A percentile compares a stretch with the other conserved stretches of the same genome.
Conservation (phyloP, 345 rosid genomes). For the Lepidium africanum region DNA sequence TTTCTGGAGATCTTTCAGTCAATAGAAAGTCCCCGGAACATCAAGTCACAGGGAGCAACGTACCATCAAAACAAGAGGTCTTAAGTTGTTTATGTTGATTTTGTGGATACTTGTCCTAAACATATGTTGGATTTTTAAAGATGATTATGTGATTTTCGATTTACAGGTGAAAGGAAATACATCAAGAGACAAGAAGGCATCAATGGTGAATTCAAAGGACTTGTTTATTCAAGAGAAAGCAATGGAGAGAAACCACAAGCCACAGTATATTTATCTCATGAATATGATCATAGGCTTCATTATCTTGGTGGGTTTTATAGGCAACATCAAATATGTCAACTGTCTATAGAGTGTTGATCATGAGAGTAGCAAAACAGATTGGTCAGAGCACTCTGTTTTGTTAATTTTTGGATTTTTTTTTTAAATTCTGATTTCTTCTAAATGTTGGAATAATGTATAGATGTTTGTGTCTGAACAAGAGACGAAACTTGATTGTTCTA, state of each 20-base stretch:
- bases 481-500: too few relatives aligned
- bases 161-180: conserved; percentile 2
- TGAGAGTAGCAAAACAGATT: background rate
- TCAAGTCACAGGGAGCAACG: too few relatives aligned
- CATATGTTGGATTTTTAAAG: background rate
- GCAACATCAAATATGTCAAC: background rate
- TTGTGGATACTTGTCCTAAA: background rate
- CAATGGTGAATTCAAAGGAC: background rate
- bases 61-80: conserved; percentile 10
- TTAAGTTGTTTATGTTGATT: background rate
- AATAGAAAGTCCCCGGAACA: background rate
- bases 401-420: background rate
- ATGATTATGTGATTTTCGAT: background rate
- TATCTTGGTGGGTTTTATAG: conserved; percentile 4
- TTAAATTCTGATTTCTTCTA: background rate
- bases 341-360: background rate
- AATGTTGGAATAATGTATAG: background rate
- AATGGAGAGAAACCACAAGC: background rate
- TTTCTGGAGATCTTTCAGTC: background rate
- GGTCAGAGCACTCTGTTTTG: background rate
- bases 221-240: background rate
- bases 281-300: conserved; percentile 9
- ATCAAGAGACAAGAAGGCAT: background rate
- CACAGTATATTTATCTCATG: background rate
- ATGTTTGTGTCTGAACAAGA: background rate